Conservation (phyloP, 306 rosid genomes). For the Pyrus communis region DNA sequence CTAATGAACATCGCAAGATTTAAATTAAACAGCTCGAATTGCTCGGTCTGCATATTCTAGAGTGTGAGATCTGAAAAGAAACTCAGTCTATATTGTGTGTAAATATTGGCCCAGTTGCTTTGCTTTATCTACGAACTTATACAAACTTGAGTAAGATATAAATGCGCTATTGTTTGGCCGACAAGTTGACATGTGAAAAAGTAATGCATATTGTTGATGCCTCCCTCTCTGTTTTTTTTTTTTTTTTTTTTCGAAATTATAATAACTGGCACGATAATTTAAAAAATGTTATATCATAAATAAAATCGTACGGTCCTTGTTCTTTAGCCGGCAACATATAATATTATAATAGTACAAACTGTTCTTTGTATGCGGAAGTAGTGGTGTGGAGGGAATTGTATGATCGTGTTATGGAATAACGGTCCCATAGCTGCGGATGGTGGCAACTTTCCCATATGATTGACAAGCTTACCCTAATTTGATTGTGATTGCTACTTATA, state of each 20-base stretch:
- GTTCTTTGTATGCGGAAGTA: constrained; percentile 12
- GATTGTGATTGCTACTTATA: constrained; percentile 15
- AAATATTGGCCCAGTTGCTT: no score
- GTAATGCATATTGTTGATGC: not conserved
- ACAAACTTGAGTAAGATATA: not conserved
- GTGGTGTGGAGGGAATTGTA: constrained; percentile 10
- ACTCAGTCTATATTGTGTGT: no score
- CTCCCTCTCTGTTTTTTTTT: not conserved
- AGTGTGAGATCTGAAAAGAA: no score
- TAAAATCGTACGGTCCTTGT: not conserved
- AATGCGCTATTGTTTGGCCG: not conserved
- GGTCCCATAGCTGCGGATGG: constrained; percentile 13
- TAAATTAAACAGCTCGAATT: no score
- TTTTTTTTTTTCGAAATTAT: not conserved
- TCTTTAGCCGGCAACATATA: not conserved
- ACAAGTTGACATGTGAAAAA: not conserved
- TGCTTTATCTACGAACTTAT: no score
- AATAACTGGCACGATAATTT: constrained; percentile 19
- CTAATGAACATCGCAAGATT: no score
- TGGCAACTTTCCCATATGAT: constrained; percentile 11
- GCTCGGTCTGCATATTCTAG: no score
- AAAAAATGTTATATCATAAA: constrained; percentile 16
- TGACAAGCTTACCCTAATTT: constrained; percentile 10
- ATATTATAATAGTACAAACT: not conserved
- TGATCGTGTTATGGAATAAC: constrained; percentile 1